phyloP scores from a whole-genome alignment of 306 rosid species.

The Leucaena leucocephala region DNA sequence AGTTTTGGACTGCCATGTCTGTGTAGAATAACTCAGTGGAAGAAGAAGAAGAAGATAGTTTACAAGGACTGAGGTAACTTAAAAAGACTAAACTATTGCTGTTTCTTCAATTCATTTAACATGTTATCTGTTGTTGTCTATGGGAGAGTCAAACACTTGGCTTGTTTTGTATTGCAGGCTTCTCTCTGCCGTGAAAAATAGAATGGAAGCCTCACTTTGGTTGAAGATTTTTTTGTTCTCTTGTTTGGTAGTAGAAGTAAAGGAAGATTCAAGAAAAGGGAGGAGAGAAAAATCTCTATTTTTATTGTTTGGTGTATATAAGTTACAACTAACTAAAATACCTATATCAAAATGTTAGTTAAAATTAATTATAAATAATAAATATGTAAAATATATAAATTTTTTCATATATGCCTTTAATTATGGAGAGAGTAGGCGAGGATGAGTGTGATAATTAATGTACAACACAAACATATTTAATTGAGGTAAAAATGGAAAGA shows the following conservation, averaged over 20 bases:
- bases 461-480: too few species aligned
- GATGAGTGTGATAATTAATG: too few species aligned
- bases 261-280: background rate
- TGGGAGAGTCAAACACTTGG: background rate
- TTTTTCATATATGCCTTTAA: too few species aligned
- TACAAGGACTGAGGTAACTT: background rate
- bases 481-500: too few species aligned
- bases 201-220: background rate
- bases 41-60: conserved; percentile 5
- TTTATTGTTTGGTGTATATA: too few species aligned
- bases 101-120: background rate
- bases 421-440: too few species aligned
- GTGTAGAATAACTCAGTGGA: conserved; percentile 33
- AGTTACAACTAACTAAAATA: too few species aligned
- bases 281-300: background rate
- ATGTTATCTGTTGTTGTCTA: background rate
- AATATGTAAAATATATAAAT: too few species aligned
- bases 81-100: background rate
- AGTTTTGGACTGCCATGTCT: conserved; percentile 17
- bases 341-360: too few species aligned
- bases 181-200: background rate
- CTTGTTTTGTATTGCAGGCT: background rate
- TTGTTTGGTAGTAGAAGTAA: background rate
- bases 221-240: background rate
- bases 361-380: too few species aligned